These are phyloP conservation scores for Karstenula rhodostoma DNA, from an alignment of 2,329 filamentous ascomycete species.

Conservation along the genomic window DNA sequence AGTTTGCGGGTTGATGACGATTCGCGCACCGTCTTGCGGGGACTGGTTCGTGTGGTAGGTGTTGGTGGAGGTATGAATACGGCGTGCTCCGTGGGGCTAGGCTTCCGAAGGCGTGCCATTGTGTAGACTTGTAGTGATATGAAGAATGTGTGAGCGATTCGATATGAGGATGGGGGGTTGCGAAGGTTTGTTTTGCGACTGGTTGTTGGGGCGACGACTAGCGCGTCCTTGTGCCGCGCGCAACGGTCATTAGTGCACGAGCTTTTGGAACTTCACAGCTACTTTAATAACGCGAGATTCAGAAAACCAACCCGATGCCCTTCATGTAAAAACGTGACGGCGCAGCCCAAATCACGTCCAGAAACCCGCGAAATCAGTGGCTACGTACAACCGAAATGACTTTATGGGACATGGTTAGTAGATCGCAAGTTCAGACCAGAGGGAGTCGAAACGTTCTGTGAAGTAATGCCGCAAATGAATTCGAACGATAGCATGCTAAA, in stretches of 20 bases:
- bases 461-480: slow-evolving; percentile 26
- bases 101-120: slow-evolving; percentile 49
- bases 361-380: neutral
- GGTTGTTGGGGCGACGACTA: slow-evolving; percentile 7
- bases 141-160: slow-evolving; percentile 9
- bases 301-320: no score
- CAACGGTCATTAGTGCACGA: neutral
- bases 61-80: slow-evolving; percentile 28
- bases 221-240: slow-evolving; percentile 4
- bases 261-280: neutral
- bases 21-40: slow-evolving; percentile 36
- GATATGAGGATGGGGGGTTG: slow-evolving; percentile 12
- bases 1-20: slow-evolving; percentile 34
- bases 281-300: no score
- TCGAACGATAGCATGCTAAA: slow-evolving; percentile 50
- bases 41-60: slow-evolving; percentile 32
- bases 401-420: neutral
- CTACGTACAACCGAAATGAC: no score
- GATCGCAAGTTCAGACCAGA: neutral
- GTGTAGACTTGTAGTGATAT: slow-evolving; percentile 15
- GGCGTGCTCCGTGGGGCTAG: slow-evolving; percentile 34
- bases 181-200: slow-evolving; percentile 3
- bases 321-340: neutral
- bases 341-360: neutral
- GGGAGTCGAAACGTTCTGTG: neutral